These are phyloP conservation scores for Magnaporthales sp. DNA, from an alignment of 2,329 filamentous ascomycete species.

Conservation along the genomic window DNA sequence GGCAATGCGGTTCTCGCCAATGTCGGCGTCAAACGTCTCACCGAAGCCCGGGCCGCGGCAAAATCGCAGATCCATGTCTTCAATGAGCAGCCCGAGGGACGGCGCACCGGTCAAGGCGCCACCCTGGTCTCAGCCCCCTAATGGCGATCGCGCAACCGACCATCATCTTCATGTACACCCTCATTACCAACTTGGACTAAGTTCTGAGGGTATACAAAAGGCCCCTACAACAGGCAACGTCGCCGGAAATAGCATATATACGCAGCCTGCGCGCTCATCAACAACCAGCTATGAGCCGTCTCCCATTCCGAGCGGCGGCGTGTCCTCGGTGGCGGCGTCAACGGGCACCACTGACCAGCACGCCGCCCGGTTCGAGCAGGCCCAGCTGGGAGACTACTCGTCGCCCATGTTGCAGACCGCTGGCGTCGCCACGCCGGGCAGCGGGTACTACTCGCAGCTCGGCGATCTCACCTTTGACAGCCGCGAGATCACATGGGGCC, in stretches of 20 bases:
- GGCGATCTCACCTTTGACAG: conserved; percentile 57
- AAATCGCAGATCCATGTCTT: conserved; percentile 8
- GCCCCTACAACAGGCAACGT: background rate
- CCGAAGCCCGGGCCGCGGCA: background rate
- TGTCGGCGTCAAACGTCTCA: conserved; percentile 12
- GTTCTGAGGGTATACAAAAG: background rate
- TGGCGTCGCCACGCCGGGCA: background rate
- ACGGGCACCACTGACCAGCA: conserved; percentile 4
- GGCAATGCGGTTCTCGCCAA: conserved; percentile 34
- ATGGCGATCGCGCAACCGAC: background rate
- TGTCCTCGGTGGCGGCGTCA: conserved; percentile 33
- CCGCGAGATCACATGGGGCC: conserved; percentile 64
- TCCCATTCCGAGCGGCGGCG: conserved; percentile 20
- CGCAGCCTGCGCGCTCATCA: conserved; percentile 21
- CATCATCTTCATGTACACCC: background rate
- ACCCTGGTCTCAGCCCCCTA: background rate
- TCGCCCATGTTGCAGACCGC: conserved; percentile 17
- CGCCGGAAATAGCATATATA: background rate
- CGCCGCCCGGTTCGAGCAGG: background rate
- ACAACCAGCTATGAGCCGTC: conserved; percentile 31
- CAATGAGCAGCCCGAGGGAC: background rate
- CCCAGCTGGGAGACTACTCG: conserved; percentile 10
- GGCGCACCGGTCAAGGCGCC: background rate
- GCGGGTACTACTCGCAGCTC: conserved; percentile 7
- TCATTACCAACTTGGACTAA: background rate